These are phyloP conservation scores for Dictyostelium brefeldianum DNA, from an alignment of 78 protist genomes.

Conservation along the genomic window DNA sequence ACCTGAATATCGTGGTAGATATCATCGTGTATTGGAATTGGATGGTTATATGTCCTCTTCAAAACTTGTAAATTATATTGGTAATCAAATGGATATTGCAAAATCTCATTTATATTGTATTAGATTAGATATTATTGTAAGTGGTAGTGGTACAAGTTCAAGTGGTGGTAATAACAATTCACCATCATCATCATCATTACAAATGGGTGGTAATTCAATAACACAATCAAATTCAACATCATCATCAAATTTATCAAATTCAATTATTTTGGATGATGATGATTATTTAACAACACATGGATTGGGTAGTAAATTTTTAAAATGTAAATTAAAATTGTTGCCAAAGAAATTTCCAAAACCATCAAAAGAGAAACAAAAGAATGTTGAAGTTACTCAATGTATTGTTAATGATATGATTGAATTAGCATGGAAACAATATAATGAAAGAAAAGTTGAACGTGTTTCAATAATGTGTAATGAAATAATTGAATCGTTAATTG, in stretches of 20 bases:
- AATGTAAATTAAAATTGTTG: constrained; percentile 49
- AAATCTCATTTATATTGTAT: constrained; percentile 49
- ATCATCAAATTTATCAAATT: not conserved
- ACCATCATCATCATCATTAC: too few relatives aligned
- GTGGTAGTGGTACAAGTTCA: not conserved
- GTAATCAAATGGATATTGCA: constrained; percentile 44
- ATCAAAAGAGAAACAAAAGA: constrained; percentile 34
- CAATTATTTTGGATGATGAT: constrained; percentile 5
- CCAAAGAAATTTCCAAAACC: constrained; percentile 64
- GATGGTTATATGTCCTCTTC: constrained; percentile 49
- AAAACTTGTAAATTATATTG: constrained; percentile 9
- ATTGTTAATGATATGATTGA: constrained; percentile 48
- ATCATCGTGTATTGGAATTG: constrained; percentile 15
- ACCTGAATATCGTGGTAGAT: constrained; percentile 42
- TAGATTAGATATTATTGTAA: not conserved
- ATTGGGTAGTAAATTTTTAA: constrained; percentile 34
- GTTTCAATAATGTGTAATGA: constrained; percentile 1
- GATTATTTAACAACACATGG: constrained; percentile 44
- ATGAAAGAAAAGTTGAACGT: constrained; percentile 6
- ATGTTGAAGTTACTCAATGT: constrained; percentile 11
- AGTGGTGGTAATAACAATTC: not conserved
- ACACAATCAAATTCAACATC: not conserved
- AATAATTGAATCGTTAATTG: constrained; percentile 27
- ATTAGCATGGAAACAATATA: constrained; percentile 12
- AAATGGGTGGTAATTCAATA: too few relatives aligned